Conservation (phyloP, 345 rosid species). For the Linum trigynum region DNA sequence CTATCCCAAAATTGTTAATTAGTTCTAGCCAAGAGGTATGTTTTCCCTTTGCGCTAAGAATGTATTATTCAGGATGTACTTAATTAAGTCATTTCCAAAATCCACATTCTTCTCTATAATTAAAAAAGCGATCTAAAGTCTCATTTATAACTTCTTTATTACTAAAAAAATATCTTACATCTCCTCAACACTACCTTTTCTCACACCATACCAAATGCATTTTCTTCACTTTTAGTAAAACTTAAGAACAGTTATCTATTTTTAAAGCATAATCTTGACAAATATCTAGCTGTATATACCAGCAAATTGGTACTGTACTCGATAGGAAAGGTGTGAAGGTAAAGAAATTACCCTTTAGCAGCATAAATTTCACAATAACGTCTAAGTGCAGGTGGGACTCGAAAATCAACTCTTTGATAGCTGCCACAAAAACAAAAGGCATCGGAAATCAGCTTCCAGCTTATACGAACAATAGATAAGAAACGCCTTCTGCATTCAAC, state of each 20-base stretch:
- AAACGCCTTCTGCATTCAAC: background rate
- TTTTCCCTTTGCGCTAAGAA: background rate
- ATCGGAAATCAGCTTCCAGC: background rate
- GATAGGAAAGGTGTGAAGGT: background rate
- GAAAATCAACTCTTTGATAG: slow-evolving; percentile 82
- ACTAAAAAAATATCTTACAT: too few relatives aligned
- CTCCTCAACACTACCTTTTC: too few relatives aligned
- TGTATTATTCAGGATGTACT: background rate
- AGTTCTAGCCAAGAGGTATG: background rate
- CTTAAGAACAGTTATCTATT: background rate
- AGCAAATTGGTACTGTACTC: background rate
- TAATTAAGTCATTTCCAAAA: too few relatives aligned
- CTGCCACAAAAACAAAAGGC: slow-evolving; percentile 30
- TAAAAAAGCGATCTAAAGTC: too few relatives aligned
- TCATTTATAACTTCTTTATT: too few relatives aligned
- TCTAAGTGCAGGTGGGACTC: slow-evolving; percentile 66
- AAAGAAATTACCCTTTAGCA: slow-evolving; percentile 41
- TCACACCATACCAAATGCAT: too few relatives aligned
- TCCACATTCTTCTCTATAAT: too few relatives aligned
- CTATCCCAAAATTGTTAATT: background rate
- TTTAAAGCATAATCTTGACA: background rate
- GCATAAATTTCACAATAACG: slow-evolving; percentile 45
- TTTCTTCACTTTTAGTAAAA: too few relatives aligned
- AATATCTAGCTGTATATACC: background rate
- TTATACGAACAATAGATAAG: background rate